A percentile compares a stretch with the other conserved stretches of the same genome.
Evolutionary conservation across 2,329 filamentous ascomycete species (phyloP).

Genomic region (Ophiostoma sp.): DNA sequence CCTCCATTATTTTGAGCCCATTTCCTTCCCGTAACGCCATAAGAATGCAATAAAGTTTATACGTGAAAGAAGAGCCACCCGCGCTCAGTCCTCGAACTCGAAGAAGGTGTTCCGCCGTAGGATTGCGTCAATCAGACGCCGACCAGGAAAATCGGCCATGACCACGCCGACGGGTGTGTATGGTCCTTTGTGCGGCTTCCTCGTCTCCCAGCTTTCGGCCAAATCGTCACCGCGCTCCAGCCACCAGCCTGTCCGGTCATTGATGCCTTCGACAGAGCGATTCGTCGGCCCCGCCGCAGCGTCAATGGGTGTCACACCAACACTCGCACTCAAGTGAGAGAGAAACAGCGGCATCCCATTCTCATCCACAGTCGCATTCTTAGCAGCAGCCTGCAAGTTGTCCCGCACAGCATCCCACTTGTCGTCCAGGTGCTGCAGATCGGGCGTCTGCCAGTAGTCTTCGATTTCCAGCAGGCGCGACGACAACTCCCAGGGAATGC

Average conservation of each 20-base stretch:
- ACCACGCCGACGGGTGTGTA: conserved; percentile 44
- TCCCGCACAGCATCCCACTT: conserved; percentile 49
- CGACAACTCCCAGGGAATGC: conserved; percentile 45
- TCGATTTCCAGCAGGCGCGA: conserved; percentile 48
- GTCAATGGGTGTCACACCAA: conserved; percentile 52
- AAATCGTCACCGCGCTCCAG: conserved; percentile 32
- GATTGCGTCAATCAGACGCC: conserved; percentile 44
- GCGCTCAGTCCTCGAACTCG: background rate
- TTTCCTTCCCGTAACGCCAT: background rate
- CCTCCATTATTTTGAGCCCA: background rate
- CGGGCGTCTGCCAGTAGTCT: conserved; percentile 49
- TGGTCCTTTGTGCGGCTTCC: background rate
- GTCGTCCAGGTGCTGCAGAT: conserved; percentile 45
- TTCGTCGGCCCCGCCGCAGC: conserved; percentile 51
- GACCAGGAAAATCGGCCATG: conserved; percentile 52
- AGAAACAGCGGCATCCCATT: conserved; percentile 41
- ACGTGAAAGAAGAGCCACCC: background rate
- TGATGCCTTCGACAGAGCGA: conserved; percentile 47
- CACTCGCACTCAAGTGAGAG: conserved; percentile 49
- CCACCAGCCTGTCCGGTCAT: conserved; percentile 51
- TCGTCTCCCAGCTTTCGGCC: background rate
- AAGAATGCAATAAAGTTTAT: background rate
- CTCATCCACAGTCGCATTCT: background rate
- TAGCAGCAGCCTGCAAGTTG: conserved; percentile 43
- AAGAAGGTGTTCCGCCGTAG: conserved; percentile 42